A percentile compares a stretch with the other conserved stretches of the same genome.
phyloP scores from a whole-genome alignment of 306 rosid genomes.

The Castanea mollissima region DNA sequence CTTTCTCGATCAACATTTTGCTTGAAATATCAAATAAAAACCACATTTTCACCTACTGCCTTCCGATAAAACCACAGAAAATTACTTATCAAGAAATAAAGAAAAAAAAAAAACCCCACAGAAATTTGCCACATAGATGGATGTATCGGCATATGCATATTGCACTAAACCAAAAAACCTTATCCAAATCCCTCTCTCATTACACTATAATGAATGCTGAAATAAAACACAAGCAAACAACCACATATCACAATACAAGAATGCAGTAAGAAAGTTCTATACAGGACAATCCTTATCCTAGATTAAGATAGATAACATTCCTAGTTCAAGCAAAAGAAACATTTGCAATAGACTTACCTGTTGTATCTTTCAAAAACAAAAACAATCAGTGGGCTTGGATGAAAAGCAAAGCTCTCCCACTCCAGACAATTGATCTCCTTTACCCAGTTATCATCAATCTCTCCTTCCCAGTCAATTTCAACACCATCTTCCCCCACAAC shows the following conservation, averaged over 20 bases:
- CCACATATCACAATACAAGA: neutral
- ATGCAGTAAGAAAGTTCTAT: neutral
- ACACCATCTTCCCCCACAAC: conserved; percentile 74
- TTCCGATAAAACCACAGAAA: neutral
- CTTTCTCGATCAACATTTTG: neutral
- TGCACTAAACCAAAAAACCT: neutral
- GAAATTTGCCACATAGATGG: neutral
- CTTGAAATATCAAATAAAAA: neutral
- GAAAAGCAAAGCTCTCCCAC: conserved; percentile 95
- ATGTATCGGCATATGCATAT: neutral
- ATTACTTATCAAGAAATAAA: too few species aligned
- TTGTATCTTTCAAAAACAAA: conserved; percentile 84
- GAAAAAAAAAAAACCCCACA: neutral
- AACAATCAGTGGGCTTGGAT: conserved; percentile 89
- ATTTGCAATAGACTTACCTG: conserved; percentile 39
- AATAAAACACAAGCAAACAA: neutral
- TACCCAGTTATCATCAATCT: conserved; percentile 84
- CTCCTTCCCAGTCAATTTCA: conserved; percentile 96
- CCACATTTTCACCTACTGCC: neutral
- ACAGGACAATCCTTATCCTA: neutral
- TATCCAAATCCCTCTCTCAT: neutral
- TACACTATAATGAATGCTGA: neutral
- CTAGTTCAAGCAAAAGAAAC: neutral
- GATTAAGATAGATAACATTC: neutral
- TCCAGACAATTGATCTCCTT: conserved; percentile 92